Evolutionary conservation across 2,329 filamentous ascomycete species (phyloP), one percentile per base, ranked within the genome.

Genomic region (Microcyclospora pomicola): DNA sequence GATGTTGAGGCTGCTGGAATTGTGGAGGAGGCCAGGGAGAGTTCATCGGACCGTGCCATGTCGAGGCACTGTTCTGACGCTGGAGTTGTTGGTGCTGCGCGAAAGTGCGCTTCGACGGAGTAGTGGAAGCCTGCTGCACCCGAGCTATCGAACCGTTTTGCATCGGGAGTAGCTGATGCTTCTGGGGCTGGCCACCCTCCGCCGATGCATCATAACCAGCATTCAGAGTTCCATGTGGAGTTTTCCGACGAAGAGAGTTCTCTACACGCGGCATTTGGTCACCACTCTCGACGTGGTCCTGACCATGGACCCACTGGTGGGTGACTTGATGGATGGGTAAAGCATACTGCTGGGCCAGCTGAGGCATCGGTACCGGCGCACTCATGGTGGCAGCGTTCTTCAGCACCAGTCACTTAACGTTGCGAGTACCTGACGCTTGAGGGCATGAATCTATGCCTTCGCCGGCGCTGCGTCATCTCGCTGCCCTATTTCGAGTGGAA

Each of bases 191-290:
- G 13, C 42, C 27, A 14, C 50, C 47, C 29, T 54, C 51, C 9
- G 45, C 48, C 5, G 82, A 83, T 27, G 82, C 85, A 68, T 96
- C 87, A 54, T 94, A 95, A 9, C 85, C 86, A 38, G 83, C 85
- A 47, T 88, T 80, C 43, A 96, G 72, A 29, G 86, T 94, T n/a
- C 88, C 91, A 53, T 80, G 88, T 4, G 88, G 91, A 7, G 88
- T 96, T 61, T 96, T 96, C 48, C 88, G 76, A 47, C 88, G 77
- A 40, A 95, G 68, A 50, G 84, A 82, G 59, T 93, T 78, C 58
- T 94, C 85, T 38, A 59, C 58, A 6, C 49, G 45, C 29, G 50
- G 50, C 14, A 47, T 49, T 9, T 57, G 54, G 37, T 61, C 41
- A 33, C 48, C 45, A 37, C 44, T 43, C 11, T 41, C 43, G 12